Percentiles rank a stretch among this genome's conserved stretches.
These are phyloP conservation scores for Adansonia rubrostipa DNA, from an alignment of 441 rosid species.

Conservation along the genomic window DNA sequence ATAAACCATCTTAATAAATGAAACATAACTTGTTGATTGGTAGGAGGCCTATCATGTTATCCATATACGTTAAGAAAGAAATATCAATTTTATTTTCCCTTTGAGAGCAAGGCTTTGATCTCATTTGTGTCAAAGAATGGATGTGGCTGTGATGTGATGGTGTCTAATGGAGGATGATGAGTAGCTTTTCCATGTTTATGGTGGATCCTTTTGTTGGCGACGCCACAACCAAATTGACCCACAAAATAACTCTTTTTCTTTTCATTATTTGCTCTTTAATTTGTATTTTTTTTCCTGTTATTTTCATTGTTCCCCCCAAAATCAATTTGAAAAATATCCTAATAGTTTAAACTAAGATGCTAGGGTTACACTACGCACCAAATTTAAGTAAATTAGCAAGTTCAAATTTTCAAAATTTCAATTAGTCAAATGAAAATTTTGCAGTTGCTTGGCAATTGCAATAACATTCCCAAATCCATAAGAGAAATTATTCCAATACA, in stretches of 20 bases:
- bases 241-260: not conserved
- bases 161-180: conserved; percentile 23
- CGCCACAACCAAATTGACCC: conserved; percentile 30
- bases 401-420: not conserved
- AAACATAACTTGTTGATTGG: not conserved
- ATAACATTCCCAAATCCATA: not conserved
- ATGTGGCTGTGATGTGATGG: conserved; percentile 20
- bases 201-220: conserved; percentile 43
- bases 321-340: no score
- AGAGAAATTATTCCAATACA: no score
- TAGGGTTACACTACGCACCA: no score
- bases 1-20: no score
- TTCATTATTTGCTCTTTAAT: not conserved
- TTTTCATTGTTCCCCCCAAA: not conserved
- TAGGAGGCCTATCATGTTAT: not conserved
- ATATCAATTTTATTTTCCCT: not conserved
- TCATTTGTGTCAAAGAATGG: not conserved
- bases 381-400: not conserved
- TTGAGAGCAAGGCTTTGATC: not conserved
- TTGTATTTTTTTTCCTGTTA: not conserved
- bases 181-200: conserved; percentile 26
- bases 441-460: not conserved
- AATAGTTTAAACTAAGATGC: no score
- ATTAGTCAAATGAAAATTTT: not conserved
- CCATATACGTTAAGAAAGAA: no score